Evolutionary conservation across 805 yeast genomes (phyloP).

Genomic region (Sugiyamaella valdiviana): DNA sequence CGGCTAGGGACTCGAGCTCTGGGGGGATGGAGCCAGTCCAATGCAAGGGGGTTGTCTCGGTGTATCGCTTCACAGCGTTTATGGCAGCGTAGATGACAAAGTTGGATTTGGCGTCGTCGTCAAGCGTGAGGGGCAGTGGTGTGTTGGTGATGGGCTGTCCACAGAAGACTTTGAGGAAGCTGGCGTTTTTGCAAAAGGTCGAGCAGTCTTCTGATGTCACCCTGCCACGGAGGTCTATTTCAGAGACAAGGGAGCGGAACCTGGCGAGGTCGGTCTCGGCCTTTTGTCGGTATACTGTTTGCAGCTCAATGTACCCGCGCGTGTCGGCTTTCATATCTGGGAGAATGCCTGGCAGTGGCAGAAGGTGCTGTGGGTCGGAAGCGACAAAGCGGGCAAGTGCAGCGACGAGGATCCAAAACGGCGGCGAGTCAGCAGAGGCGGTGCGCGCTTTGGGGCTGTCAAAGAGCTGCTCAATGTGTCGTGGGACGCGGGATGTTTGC

Average conservation of each 20-base stretch:
- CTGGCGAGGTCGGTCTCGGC: not conserved
- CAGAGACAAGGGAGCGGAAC: not conserved
- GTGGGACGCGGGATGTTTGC: constrained; percentile 27
- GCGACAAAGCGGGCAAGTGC: constrained; percentile 46
- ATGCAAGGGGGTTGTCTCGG: not conserved
- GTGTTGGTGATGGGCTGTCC: constrained; percentile 34
- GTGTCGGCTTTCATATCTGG: constrained; percentile 91
- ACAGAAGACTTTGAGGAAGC: constrained; percentile 43
- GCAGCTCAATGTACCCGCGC: constrained; percentile 50
- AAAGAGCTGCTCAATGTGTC: constrained; percentile 12
- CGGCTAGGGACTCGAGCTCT: not conserved
- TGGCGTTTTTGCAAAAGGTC: constrained; percentile 58
- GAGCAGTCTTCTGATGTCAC: constrained; percentile 39
- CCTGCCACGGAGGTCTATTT: not conserved
- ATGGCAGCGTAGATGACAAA: not conserved
- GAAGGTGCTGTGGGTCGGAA: constrained; percentile 25
- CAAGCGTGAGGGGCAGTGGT: too few relatives aligned
- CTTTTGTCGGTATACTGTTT: constrained; percentile 50
- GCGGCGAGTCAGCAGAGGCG: constrained; percentile 13
- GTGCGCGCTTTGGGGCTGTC: constrained; percentile 1
- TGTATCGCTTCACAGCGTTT: not conserved
- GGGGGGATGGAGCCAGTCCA: not conserved
- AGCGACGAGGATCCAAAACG: constrained; percentile 56
- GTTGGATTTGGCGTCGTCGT: not conserved
- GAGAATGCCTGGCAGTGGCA: constrained; percentile 69